Base-by-base conservation (phyloP, 75 land plant genomes). In the Pseudotsuga menziesii region DNA sequence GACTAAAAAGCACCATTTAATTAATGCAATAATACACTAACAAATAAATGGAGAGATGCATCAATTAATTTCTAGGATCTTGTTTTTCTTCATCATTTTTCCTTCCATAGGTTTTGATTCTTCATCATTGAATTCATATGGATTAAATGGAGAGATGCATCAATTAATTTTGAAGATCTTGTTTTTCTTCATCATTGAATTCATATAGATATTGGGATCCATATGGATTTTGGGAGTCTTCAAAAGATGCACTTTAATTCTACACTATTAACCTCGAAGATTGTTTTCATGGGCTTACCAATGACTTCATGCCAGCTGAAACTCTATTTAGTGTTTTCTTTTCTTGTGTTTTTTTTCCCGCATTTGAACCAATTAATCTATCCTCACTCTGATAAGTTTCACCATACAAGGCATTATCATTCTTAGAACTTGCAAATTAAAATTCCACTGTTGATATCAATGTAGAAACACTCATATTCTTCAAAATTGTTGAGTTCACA, bases 161-260 rank as follows among this genome's bases (percentile, higher is more conserved):
- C n/a, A n/a, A n/a, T n/a, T n/a, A n/a, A n/a, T n/a, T n/a, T n/a
- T n/a, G n/a, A n/a, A n/a, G n/a, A n/a, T n/a, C n/a, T n/a, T n/a
- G n/a, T n/a, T n/a, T n/a, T n/a, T n/a, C n/a, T n/a, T n/a, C n/a
- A n/a, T n/a, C n/a, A n/a, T n/a, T n/a, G n/a, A n/a, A n/a, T n/a
- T n/a, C n/a, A n/a, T n/a, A n/a, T n/a, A n/a, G n/a, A n/a, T n/a
- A n/a, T n/a, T n/a, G n/a, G n/a, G n/a, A n/a, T n/a, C n/a, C n/a
- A n/a, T n/a, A n/a, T n/a, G 97, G 97, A 79, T 94, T 94, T 61
- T 82, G 79, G 41, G 78, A 83, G 58, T 83, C 92, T 57, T 88
- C 85, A 8, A 66, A 44, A 60, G 26, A 27, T 4, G 76, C 83
- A 67, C 32, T 72, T 61, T 59, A 72, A 14, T 57, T 77, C 25